These are phyloP conservation scores for Trifolium repens DNA, from an alignment of 306 rosid species.

Conservation along the genomic window DNA sequence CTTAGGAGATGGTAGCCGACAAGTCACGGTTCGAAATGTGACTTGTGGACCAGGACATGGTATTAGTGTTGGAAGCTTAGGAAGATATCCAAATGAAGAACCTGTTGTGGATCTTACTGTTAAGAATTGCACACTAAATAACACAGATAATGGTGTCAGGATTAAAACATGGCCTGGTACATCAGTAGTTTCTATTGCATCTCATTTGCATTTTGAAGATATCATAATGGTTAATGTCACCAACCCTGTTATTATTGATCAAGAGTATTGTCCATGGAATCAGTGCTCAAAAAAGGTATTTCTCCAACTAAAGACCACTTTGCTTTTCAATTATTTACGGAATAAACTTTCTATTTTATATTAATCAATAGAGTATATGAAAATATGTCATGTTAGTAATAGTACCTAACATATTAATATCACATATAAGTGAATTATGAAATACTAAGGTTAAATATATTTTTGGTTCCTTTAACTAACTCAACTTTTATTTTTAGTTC, in stretches of 20 bases:
- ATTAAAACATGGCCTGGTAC: background rate
- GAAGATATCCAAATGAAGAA: background rate
- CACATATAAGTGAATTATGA: too few relatives aligned
- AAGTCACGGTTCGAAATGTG: background rate
- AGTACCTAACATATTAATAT: too few relatives aligned
- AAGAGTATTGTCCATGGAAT: background rate
- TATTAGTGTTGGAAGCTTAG: background rate
- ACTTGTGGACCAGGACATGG: background rate
- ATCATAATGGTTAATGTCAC: background rate
- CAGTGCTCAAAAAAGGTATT: background rate
- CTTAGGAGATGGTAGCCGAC: background rate
- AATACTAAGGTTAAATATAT: too few relatives aligned
- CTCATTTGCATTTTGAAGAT: background rate
- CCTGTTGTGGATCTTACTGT: background rate
- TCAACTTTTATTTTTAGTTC: too few relatives aligned
- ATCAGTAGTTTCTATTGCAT: background rate
- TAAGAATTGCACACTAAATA: background rate
- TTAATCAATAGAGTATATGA: too few relatives aligned
- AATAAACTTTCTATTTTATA: background rate
- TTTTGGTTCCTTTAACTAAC: too few relatives aligned
- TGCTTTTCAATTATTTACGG: background rate
- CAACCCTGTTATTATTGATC: background rate
- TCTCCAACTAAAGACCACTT: background rate
- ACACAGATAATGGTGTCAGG: background rate
- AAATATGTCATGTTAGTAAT: too few relatives aligned